phyloP scores from a whole-genome alignment of 805 yeast genomes.

The Isabelozyma pseudorhagii region DNA sequence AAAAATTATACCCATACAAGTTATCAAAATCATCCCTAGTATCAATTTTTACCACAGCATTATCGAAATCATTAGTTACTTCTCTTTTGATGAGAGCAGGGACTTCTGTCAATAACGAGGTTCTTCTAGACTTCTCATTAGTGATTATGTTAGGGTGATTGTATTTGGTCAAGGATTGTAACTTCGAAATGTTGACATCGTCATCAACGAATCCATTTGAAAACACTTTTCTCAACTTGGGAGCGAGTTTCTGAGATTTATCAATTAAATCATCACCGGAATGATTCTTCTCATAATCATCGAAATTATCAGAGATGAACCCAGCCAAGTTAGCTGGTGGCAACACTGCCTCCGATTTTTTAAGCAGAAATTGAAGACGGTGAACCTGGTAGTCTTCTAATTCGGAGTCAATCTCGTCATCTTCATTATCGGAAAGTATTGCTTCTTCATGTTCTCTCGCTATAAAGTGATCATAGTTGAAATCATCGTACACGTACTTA shows the following conservation, averaged over 20 bases:
- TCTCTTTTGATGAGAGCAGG: constrained; percentile 2
- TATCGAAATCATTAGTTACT: not conserved
- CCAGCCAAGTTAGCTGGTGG: not conserved
- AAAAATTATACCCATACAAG: not conserved
- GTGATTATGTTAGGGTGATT: constrained; percentile 12
- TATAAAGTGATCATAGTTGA: not conserved
- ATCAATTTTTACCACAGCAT: not conserved
- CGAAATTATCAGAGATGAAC: not conserved
- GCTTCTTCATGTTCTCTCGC: not conserved
- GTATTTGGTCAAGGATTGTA: constrained; percentile 4
- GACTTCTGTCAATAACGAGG: constrained; percentile 5
- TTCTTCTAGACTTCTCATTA: constrained; percentile 7
- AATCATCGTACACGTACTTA: not conserved
- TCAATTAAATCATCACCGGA: not conserved
- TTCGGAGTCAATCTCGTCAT: not conserved
- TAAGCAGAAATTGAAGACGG: not conserved
- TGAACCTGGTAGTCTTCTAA: not conserved
- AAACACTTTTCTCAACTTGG: not conserved
- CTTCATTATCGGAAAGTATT: not conserved
- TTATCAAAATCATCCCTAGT: not conserved
- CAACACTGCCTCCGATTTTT: not conserved
- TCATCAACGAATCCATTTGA: not conserved
- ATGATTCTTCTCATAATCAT: not conserved
- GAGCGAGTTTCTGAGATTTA: constrained; percentile 1
- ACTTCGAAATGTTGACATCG: constrained; percentile 1